Evolutionary conservation across 495 filamentous ascomycete genomes (phyloP), one percentile per base, ranked within the genome.

Genomic region (Lepidopterella palustris): DNA sequence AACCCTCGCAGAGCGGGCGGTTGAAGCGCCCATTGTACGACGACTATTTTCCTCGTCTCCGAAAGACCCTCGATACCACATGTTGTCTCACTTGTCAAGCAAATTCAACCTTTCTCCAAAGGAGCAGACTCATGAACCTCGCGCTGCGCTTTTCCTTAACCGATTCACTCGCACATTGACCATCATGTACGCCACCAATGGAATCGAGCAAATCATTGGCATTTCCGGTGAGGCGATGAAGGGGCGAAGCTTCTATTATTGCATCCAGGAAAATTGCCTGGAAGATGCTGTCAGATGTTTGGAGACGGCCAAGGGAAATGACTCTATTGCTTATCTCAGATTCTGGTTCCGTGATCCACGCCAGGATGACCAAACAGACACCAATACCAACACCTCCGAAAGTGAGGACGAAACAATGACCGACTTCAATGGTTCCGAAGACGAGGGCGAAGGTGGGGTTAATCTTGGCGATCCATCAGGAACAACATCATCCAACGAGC

Each of bases 271-370:
- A 61, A 85, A 88, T 57, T 92, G 88, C 62, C 72, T 92, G 23
- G 74, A 78, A 13, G 87, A 91, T 63, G 89, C 88, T 13, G 81
- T 91, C 11, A 79, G 82, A 58, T 90, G 85, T 63, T 72, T 96
- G 45, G 89, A 95, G 68, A 85, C 84, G 63, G 90, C 90, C 5
- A 95, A 96, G 69, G 85, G 84, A n/a, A 95, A 96, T 64, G 89
- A 95, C 63, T 95, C 90, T 11, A 95, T 96, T 64, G 90, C 90
- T 13, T 96, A 96, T 65, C 77, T 96, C 53, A 87, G 90, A n/a
- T 96, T 96, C 68, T 89, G 83, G 80, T 92, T 85, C 70, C 80
- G 87, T 31, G 86, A 95, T 71, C 90, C 89, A 26, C 77, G 80
- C 55, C 72, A 75, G 54, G 75, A 77, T 50, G 79, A 80, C 63